A percentile compares a stretch with the other conserved stretches of the same genome.
Evolutionary conservation across 345 rosid species (phyloP).

Genomic region (Boechera retrofracta): DNA sequence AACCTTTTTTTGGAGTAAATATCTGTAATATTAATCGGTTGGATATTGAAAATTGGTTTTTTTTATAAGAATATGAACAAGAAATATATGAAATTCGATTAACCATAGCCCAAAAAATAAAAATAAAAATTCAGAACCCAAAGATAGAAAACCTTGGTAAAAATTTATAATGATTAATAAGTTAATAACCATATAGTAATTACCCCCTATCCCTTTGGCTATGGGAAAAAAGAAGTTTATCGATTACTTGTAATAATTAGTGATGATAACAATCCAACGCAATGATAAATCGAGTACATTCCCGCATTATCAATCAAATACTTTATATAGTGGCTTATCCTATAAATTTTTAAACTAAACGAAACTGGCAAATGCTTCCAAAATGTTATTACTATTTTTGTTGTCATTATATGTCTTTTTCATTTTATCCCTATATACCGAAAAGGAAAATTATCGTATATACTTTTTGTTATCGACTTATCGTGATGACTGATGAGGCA

Average conservation of each 20-base stretch:
- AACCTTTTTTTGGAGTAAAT: too few species aligned
- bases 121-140: background rate
- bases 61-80: too few species aligned
- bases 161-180: background rate
- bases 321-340: constrained; percentile 6
- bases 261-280: constrained; percentile 24
- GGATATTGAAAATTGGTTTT: too few species aligned
- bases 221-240: background rate
- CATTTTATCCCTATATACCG: constrained; percentile 18
- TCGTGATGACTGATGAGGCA: constrained; percentile 39
- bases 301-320: constrained; percentile 4
- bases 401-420: constrained; percentile 6
- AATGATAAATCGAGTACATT: constrained; percentile 16
- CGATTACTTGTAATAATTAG: constrained; percentile 8
- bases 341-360: background rate
- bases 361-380: background rate
- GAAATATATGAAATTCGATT: too few species aligned
- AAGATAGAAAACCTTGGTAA: background rate
- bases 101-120: background rate
- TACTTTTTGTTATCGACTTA: constrained; percentile 41
- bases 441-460: constrained; percentile 5
- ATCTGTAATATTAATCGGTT: too few species aligned
- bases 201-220: background rate
- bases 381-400: constrained; percentile 19
- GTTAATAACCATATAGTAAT: background rate